Evolutionary conservation across 176 grass and related monocot species (phyloP), one percentile per base, ranked within the genome.

Genomic region (Aegilops tauschii): DNA sequence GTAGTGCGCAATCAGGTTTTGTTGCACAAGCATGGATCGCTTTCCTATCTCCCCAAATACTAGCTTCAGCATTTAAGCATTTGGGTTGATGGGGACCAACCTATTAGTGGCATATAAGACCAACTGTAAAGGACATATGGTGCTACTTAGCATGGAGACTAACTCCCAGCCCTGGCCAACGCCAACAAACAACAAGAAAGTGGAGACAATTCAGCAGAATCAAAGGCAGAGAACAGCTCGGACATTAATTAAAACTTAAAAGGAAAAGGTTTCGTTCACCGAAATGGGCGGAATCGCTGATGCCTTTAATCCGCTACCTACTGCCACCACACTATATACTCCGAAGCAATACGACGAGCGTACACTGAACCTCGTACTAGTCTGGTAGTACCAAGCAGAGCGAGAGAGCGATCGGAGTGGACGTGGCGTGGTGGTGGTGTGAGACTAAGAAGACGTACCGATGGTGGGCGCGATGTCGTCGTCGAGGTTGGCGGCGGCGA

Each of bases 401-500:
- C 28, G 17, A 77, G 76, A 39, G 9, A 8, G 79, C 8, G 4
- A 71, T 82, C 70, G 79, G 78, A 47, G 27, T 28, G 16, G 40
- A 12, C 14, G 63, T 25, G 73, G 65, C 61, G 61, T 4, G 49
- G 1, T 50, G 49, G 49, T 17, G 76, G 12, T 28, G 7, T 9
- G 7, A 34, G 62, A 29, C n/a, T 13, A 25, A 25, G 61, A 64
- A 25, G 63, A 68, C 13, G 23, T 95, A 98, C 96, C 96, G 63
- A 98, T 94, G 17, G 96, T 98, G 21, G 93, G 92, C 1, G 93
- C 85, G 79, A 94, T 86, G 82, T 96, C 91, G 84, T 82, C 74
- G 50, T 88, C 88, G 49, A 86, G 77, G 28, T 88, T 76, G 45
- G 91, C 79, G 6, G 90, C 85, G 73, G 90, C 86, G 78, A 96